These are phyloP conservation scores for Trichoderma asperelloides DNA, from an alignment of 495 filamentous ascomycete species.

Conservation along the genomic window DNA sequence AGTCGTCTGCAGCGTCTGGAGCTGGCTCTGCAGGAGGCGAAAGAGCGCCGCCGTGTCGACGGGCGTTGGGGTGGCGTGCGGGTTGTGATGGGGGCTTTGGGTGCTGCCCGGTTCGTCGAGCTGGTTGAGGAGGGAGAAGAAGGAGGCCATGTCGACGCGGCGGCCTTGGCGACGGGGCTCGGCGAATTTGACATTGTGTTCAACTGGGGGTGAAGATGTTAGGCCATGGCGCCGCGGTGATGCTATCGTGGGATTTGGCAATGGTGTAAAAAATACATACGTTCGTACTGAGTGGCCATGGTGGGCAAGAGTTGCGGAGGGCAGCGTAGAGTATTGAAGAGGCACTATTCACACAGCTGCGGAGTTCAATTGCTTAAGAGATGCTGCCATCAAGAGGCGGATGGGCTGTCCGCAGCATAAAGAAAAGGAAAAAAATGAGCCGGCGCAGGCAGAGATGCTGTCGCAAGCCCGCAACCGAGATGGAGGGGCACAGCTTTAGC, in stretches of 20 bases:
- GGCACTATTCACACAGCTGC: background rate
- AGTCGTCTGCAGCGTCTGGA: slow-evolving; percentile 29
- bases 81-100: slow-evolving; percentile 37
- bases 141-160: slow-evolving; percentile 79
- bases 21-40: slow-evolving; percentile 43
- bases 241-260: background rate
- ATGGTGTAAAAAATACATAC: background rate
- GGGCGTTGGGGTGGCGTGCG: slow-evolving; percentile 61
- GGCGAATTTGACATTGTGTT: slow-evolving; percentile 61
- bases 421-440: background rate
- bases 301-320: background rate
- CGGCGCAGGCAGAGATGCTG: slow-evolving; percentile 8
- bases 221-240: background rate
- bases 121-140: slow-evolving; percentile 68
- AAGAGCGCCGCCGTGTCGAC: slow-evolving; percentile 58
- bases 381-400: too few species aligned
- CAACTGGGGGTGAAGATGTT: slow-evolving; percentile 45
- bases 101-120: slow-evolving; percentile 39
- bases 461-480: background rate
- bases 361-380: background rate
- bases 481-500: background rate
- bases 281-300: slow-evolving; percentile 13
- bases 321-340: background rate
- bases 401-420: background rate
- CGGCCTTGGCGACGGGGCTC: slow-evolving; percentile 38